Evolutionary conservation across 352 stramenopile genomes (phyloP), one percentile per base, ranked within the genome.

Genomic region (Globisporangium iwayamae): DNA sequence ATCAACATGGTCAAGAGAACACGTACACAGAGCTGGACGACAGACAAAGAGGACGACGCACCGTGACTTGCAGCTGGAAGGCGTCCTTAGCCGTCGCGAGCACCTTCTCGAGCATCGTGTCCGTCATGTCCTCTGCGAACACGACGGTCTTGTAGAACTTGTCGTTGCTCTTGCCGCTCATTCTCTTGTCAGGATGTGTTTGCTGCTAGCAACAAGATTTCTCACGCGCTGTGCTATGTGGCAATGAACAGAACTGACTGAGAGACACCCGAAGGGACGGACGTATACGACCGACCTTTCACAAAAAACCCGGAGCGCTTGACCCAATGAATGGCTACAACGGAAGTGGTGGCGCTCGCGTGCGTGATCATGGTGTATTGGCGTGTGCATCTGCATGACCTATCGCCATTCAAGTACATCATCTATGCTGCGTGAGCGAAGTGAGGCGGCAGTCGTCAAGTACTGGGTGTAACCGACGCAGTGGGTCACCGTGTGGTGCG

Each of bases 61-160:
- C 85, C 64, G 81, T 89, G 62, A 93, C 83, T 82, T 93, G 86
- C 32, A 96, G 75, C 67, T 97, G 87, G 78, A 98, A 97, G 20
- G 87, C 93, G 64, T 98, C 91, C 59, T 90, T 83, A 41, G 88
- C 93, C 1, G 82, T 96, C 41, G 87, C 83, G 55, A 97, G 74
- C 32, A 92, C 91, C 66, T 96, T 93, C 63, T 97, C 87, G 36
- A 96, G 81, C 92, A 97, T 97, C 66, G 92, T 90, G 68, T 98
- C 92, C 22, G 88, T 96, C 93, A 98, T 98, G 71, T 98, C 92
- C 70, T 98, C 93, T 3, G 93, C 93, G 62, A 96, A 98, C 34
- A 98, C 91, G 63, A 97, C 89, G 25, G 82, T 96, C 82, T 96
- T 94, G 75, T 93, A 85, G 74, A 93, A 93, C 72, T 90, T 93